These are phyloP conservation scores for Jackrogersella multiformis DNA, from an alignment of 495 filamentous ascomycete species.

Conservation along the genomic window DNA sequence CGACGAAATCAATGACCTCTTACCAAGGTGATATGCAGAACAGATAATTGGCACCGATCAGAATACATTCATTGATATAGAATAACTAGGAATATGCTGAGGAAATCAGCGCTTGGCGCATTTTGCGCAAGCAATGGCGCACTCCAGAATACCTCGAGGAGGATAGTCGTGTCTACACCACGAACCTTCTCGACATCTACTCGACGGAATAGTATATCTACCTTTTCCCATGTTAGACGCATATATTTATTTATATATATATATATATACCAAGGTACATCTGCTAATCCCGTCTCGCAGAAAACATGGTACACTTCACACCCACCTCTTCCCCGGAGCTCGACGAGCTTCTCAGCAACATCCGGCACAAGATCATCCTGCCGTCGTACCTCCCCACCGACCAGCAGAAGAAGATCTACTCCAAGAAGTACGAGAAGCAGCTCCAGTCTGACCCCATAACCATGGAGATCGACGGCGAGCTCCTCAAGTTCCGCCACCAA, in stretches of 20 bases:
- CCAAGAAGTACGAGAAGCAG: constrained; percentile 56
- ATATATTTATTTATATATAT: constrained; percentile 10
- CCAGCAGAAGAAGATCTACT: constrained; percentile 66
- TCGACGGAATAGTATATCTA: constrained; percentile 36
- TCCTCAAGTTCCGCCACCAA: constrained; percentile 63
- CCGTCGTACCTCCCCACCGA: constrained; percentile 64
- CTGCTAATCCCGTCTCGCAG: constrained; percentile 8
- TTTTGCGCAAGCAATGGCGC: constrained; percentile 39
- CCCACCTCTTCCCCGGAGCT: constrained; percentile 49
- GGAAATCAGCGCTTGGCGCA: constrained; percentile 35
- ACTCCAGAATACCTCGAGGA: constrained; percentile 30
- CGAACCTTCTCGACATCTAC: constrained; percentile 40
- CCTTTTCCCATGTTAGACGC: too few species aligned
- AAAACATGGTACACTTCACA: constrained; percentile 44
- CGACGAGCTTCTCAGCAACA: constrained; percentile 55
- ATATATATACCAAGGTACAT: background rate
- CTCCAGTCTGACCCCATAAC: constrained; percentile 68
- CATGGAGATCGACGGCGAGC: constrained; percentile 67
- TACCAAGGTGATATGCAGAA: too few species aligned
- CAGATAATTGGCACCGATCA: too few species aligned
- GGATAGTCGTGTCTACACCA: constrained; percentile 22
- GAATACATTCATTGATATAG: too few species aligned
- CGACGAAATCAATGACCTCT: background rate
- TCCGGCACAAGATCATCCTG: constrained; percentile 72
- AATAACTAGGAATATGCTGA: constrained; percentile 43